Percentiles rank a stretch among this genome's conserved stretches.
These are phyloP conservation scores for Spathaspora arborariae DNA, from an alignment of 805 yeast genomes.

Conservation along the genomic window DNA sequence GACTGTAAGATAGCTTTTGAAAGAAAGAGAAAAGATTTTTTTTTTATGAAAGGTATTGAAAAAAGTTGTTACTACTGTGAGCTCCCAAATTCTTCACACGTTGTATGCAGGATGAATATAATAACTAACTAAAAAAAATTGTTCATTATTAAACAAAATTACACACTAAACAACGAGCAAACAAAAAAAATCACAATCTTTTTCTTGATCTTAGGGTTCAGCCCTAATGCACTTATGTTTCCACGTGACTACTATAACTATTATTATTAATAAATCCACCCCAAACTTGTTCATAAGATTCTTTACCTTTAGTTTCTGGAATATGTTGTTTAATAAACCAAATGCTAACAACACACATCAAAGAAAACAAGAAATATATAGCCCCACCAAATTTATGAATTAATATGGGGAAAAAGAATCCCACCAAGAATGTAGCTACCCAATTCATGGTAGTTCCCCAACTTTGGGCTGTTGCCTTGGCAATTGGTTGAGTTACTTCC, in stretches of 20 bases:
- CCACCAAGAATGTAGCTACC: constrained; percentile 82
- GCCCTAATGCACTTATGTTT: neutral
- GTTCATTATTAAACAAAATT: neutral
- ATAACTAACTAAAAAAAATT: neutral
- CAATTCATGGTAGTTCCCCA: constrained; percentile 90
- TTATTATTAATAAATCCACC: constrained; percentile 10
- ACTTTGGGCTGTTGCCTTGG: constrained; percentile 85
- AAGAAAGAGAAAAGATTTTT: constrained; percentile 4
- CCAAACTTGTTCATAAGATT: constrained; percentile 69
- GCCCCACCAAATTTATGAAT: constrained; percentile 68
- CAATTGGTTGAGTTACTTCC: constrained; percentile 80
- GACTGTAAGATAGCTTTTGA: constrained; percentile 1
- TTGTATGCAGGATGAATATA: neutral
- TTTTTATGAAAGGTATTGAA: neutral
- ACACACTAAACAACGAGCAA: neutral
- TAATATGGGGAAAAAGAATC: constrained; percentile 74
- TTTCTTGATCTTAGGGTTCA: neutral
- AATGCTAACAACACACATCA: constrained; percentile 48
- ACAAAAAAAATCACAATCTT: neutral
- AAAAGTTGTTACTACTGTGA: no score
- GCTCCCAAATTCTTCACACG: no score
- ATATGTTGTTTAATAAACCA: constrained; percentile 44
- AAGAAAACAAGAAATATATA: constrained; percentile 70
- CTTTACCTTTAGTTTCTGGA: constrained; percentile 76
- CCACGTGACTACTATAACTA: constrained; percentile 1